phyloP scores from a whole-genome alignment of 2,329 filamentous ascomycete genomes.

The Ciborinia camelliae region DNA sequence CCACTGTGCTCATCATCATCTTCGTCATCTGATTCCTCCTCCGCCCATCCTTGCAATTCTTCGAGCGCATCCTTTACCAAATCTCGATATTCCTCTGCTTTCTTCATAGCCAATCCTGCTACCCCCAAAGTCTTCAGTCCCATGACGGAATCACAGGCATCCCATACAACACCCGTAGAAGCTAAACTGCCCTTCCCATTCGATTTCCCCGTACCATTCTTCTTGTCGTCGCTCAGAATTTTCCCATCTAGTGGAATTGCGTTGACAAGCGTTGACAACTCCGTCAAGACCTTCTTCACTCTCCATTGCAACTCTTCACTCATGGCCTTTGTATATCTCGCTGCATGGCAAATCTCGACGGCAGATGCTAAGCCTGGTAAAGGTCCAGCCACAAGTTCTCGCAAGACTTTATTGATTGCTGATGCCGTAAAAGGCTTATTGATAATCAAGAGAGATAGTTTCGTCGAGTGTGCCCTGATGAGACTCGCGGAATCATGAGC shows the following conservation, averaged over 20 bases:
- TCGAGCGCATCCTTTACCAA: slow-evolving; percentile 77
- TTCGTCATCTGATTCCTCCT: slow-evolving; percentile 63
- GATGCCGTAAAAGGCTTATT: slow-evolving; percentile 82
- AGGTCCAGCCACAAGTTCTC: slow-evolving; percentile 68
- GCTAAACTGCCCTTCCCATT: slow-evolving; percentile 53
- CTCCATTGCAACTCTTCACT: slow-evolving; percentile 60
- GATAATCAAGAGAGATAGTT: slow-evolving; percentile 80
- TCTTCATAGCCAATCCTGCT: slow-evolving; percentile 64
- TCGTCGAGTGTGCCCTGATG: slow-evolving; percentile 79
- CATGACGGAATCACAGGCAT: slow-evolving; percentile 71
- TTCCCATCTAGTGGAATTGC: slow-evolving; percentile 59
- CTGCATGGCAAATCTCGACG: slow-evolving; percentile 60
- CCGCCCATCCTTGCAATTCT: slow-evolving; percentile 85
- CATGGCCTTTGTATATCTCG: slow-evolving; percentile 60
- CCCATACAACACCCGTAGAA: slow-evolving; percentile 77
- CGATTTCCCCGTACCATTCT: slow-evolving; percentile 41
- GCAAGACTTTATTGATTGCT: slow-evolving; percentile 67
- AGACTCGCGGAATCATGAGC: slow-evolving; percentile 69
- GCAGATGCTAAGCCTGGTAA: slow-evolving; percentile 72
- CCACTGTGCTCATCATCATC: slow-evolving; percentile 53
- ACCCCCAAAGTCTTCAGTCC: slow-evolving; percentile 64
- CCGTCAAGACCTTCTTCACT: slow-evolving; percentile 57
- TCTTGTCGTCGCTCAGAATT: slow-evolving; percentile 46
- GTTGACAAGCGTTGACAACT: slow-evolving; percentile 58
- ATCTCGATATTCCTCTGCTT: slow-evolving; percentile 70